Conservation (phyloP, 805 yeast genomes). For the Wickerhamomyces chaumierensis region DNA sequence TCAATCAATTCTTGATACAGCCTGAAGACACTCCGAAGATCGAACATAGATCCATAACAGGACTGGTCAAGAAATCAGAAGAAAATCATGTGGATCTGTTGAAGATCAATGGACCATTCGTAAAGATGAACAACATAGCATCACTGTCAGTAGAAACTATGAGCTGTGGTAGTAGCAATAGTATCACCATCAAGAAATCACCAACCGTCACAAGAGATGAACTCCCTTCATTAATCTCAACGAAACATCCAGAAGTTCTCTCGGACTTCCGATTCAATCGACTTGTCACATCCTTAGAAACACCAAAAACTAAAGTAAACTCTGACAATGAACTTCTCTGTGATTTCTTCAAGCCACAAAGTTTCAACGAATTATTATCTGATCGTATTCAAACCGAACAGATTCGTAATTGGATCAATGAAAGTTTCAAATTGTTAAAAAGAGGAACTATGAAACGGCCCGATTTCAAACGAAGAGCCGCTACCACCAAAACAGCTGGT, state of each 20-base stretch:
- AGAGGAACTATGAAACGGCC: constrained; percentile 22
- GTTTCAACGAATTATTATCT: constrained; percentile 20
- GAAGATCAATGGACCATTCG: no score
- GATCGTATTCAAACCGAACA: constrained; percentile 12
- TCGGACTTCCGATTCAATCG: constrained; percentile 2
- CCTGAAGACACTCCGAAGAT: background rate
- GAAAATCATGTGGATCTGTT: no score
- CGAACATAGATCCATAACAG: no score
- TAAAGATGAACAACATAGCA: no score
- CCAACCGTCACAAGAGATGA: background rate
- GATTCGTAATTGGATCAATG: constrained; percentile 21
- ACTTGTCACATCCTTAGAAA: background rate
- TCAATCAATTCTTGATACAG: constrained; percentile 9
- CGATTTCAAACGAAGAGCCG: constrained; percentile 14
- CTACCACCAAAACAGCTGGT: constrained; percentile 12
- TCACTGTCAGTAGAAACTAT: no score
- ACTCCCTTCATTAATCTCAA: constrained; percentile 1
- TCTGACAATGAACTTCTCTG: constrained; percentile 18
- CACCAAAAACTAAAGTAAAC: background rate
- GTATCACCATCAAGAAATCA: background rate
- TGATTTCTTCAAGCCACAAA: constrained; percentile 19
- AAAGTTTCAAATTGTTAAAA: constrained; percentile 23
- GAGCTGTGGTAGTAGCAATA: no score
- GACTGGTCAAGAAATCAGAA: no score
- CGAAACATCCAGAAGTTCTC: constrained; percentile 1